phyloP scores from a whole-genome alignment of 139 green algal species.

The Ulvella scutata region DNA sequence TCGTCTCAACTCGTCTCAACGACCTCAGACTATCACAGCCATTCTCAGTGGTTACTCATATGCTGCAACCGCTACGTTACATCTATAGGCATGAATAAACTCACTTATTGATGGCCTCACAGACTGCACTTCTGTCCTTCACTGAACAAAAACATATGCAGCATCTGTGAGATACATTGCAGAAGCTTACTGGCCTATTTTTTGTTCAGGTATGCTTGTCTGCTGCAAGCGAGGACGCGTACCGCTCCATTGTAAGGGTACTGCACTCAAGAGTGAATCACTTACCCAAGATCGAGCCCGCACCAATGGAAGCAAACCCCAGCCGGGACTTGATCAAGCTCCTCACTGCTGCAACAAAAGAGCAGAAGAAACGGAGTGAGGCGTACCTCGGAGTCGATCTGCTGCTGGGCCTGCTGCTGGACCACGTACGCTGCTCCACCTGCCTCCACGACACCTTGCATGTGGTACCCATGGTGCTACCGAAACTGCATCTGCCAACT shows the following conservation, averaged over 20 bases:
- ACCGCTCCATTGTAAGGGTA: slow-evolving; percentile 19
- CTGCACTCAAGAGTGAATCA: slow-evolving; percentile 35
- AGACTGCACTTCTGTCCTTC: too few species aligned
- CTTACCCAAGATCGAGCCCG: slow-evolving; percentile 39
- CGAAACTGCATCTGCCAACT: too few species aligned
- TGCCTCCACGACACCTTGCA: slow-evolving; percentile 27
- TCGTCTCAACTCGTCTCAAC: too few species aligned
- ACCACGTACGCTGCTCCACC: slow-evolving; percentile 5
- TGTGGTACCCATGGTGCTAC: too few species aligned
- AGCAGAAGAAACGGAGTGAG: slow-evolving; percentile 51
- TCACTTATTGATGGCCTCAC: too few species aligned
- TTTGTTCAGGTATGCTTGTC: slow-evolving; percentile 12
- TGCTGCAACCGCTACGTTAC: too few species aligned
- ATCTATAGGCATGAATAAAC: too few species aligned
- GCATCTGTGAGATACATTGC: too few species aligned
- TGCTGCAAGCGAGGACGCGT: slow-evolving; percentile 25
- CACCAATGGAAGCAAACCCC: slow-evolving; percentile 16
- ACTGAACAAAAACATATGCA: too few species aligned
- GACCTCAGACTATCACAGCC: too few species aligned
- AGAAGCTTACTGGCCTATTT: too few species aligned
- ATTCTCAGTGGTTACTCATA: too few species aligned
- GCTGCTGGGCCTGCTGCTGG: slow-evolving; percentile 44
- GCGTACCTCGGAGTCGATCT: slow-evolving; percentile 57
- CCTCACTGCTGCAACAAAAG: slow-evolving; percentile 36
- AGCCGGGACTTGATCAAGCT: slow-evolving; percentile 23